Evolutionary conservation across 2,329 filamentous ascomycete genomes (phyloP), one percentile per base, ranked within the genome.

Genomic region (Penicillium sp.): DNA sequence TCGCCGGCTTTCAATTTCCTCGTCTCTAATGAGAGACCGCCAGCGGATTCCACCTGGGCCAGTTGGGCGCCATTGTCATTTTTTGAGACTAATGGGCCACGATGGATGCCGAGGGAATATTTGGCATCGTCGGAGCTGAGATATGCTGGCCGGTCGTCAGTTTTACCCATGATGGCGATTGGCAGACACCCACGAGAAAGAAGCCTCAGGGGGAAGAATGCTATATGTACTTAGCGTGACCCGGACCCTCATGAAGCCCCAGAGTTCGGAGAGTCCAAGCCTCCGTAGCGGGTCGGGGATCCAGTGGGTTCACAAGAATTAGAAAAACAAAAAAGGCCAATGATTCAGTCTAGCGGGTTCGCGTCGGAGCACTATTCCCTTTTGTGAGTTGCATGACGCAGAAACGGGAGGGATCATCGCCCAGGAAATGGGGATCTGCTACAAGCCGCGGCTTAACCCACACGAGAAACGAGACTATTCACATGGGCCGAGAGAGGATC

Each of bases 41-140:
- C 61, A 13, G 60, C 61, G 10, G 67, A 65, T 49, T 69, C 65
- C 49, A 69, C 49, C 50, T 67, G 63, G 44, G 67, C 66, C 5
- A 70, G 54, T 39, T 61, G 60, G 9, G 52, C 52, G 14, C 56
- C 61, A 10, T 64, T 63, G 29, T 57, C 29, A 32, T 58, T 53
- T 2, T 47, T 47, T 21, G 63, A 39, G 22, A 61, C 32, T 31
- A 70, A 54, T 16, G 70, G 68, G 14, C 70, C 70, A 16, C 70
- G 66, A 59, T 70, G 62, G 29, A 60, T 49, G 44, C 70, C 69
- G 29, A 72, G 55, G 9, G 64, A 67, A 42, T 69, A 68, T 49
- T 67, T 71, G 46, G 67, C 68, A 39, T 62, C 60, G 38, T 68
- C 58, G 48, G 63, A 61, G 54, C 44, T 59, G 55, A 66, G 54